Conservation (phyloP, 225 moss, liverwort and hornwort genomes). For the Takakia lepidozioides region DNA sequence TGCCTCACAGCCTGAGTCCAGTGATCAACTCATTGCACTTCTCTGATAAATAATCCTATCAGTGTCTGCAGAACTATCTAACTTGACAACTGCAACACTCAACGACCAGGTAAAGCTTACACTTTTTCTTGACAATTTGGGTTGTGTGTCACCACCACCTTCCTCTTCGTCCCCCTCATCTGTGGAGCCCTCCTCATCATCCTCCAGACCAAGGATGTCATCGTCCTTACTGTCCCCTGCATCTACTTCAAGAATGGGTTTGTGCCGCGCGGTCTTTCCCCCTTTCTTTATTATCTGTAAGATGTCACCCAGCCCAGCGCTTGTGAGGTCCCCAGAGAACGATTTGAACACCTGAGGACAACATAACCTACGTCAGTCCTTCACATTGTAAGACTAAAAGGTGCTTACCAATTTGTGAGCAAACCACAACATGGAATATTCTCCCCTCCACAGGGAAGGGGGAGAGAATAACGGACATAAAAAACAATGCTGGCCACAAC, state of each 20-base stretch:
- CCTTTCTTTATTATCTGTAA: slow-evolving; percentile 77
- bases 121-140: too few species aligned
- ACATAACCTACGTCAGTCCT: too few species aligned
- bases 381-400: too few species aligned
- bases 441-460: too few species aligned
- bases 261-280: slow-evolving; percentile 61
- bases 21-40: background rate
- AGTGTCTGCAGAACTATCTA: too few species aligned
- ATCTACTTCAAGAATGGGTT: slow-evolving; percentile 59
- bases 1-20: too few species aligned
- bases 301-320: slow-evolving; percentile 62
- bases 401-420: too few species aligned
- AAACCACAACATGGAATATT: too few species aligned
- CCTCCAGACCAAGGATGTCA: slow-evolving; percentile 50
- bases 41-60: background rate
- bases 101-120: too few species aligned
- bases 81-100: too few species aligned
- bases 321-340: slow-evolving; percentile 73
- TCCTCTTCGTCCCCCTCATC: slow-evolving; percentile 33
- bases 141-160: slow-evolving; percentile 12
- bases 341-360: slow-evolving; percentile 73
- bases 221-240: slow-evolving; percentile 32
- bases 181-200: slow-evolving; percentile 34
- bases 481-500: too few species aligned
- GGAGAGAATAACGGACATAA: too few species aligned